Base-by-base conservation (phyloP, 1,139 yeast genomes). In the Hyphopichia fennica region DNA sequence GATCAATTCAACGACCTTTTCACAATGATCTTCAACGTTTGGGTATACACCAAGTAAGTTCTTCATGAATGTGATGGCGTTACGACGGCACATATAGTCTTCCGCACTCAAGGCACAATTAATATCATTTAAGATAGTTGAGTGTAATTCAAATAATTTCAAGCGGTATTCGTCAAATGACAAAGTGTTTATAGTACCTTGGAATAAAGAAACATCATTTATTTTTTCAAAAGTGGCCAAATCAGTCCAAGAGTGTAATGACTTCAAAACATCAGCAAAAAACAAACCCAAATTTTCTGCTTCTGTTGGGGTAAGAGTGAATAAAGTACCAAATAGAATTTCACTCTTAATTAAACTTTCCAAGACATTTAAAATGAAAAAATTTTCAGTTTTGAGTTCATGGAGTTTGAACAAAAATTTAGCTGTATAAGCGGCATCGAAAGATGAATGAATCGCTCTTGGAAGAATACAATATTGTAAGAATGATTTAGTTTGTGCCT, bases 221-320 rank as follows among this genome's bases (percentile, higher is more conserved):
- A 27, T n/a, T n/a, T 47, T 41, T 4, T 48, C 42, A 40, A 58
- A 64, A 1, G 25, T 41, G 4, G 53, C 56, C 20, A 57, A 58
- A 19, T 63, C 53, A 1, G 65, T 63, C 81, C 85, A 77, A 13
- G 55, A 49, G 35, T 69, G 65, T 38, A 84, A 67, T 15, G 63
- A 65, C 7, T 61, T 67, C 34, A 90, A 63, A 1, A 87, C 49
- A 35, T 79, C 82, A 13, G 81, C 73, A 52, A 82, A 77, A 52
- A 91, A 90, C 19, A 88, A 62, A 2, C 96, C 96, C 35, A 89
- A 60, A 57, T 87, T 87, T 54, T 90, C 96, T 0, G 96, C 83
- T 57, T 91, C 96, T 7, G 75, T 63, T 1, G 89, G 77, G 0
- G 96, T 87, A 40, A 83, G 77, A 1, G 95, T 81, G 53, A 80